Evolutionary conservation across 1,284 basidiomycete genomes (phyloP).

Genomic region (Cutaneotrichosporon spelunceum): DNA sequence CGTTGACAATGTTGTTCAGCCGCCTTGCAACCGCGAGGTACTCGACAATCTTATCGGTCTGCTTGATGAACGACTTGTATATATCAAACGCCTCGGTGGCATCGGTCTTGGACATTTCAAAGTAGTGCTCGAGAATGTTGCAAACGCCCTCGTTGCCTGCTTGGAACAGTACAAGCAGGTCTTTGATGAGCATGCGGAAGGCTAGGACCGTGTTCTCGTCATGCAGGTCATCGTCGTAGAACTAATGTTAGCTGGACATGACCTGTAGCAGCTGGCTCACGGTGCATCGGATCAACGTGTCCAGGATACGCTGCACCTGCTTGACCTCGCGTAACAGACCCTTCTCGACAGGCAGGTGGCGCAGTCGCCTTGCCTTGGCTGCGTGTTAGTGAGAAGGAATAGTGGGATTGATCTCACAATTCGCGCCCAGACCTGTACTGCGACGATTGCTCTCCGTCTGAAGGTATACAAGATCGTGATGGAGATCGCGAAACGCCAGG

Average conservation of each 20-base stretch:
- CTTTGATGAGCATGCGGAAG: slow-evolving; percentile 93
- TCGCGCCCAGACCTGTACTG: slow-evolving; percentile 45
- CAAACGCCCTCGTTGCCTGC: slow-evolving; percentile 97
- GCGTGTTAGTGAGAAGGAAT: not conserved
- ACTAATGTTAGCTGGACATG: slow-evolving; percentile 55
- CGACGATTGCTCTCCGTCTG: slow-evolving; percentile 83
- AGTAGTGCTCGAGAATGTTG: slow-evolving; percentile 96
- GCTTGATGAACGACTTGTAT: slow-evolving; percentile 91
- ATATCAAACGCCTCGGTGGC: slow-evolving; percentile 79
- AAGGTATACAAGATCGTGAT: slow-evolving; percentile 87
- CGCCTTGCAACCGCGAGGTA: slow-evolving; percentile 91
- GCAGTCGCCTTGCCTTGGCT: slow-evolving; percentile 63
- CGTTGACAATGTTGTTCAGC: slow-evolving; percentile 84
- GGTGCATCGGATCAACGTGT: slow-evolving; percentile 73
- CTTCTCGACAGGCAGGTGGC: slow-evolving; percentile 92
- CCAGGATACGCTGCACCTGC: slow-evolving; percentile 83
- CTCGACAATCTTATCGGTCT: slow-evolving; percentile 91
- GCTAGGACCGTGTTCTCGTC: slow-evolving; percentile 89
- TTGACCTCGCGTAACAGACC: slow-evolving; percentile 89
- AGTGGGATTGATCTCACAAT: too few relatives aligned
- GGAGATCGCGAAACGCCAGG: slow-evolving; percentile 81
- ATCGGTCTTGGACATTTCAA: slow-evolving; percentile 94
- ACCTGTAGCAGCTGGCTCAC: not conserved
- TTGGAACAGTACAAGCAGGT: slow-evolving; percentile 91
- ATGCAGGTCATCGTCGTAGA: slow-evolving; percentile 88